phyloP scores from a whole-genome alignment of 495 filamentous ascomycete species.

The Parmelia sp. region DNA sequence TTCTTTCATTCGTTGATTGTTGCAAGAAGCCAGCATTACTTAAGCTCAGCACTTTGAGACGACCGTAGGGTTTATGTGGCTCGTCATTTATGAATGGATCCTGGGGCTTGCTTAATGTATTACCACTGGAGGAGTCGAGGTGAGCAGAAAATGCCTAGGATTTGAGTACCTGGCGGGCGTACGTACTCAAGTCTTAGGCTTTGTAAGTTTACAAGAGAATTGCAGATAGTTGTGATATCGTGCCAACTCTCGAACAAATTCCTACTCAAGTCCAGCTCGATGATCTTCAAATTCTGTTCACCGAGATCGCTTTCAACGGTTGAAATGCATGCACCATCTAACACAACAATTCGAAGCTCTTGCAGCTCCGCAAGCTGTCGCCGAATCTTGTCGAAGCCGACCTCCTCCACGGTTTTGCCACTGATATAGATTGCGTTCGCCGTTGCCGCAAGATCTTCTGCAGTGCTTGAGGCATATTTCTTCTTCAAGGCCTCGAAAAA shows the following conservation, averaged over 20 bases:
- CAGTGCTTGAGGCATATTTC: slow-evolving; percentile 67
- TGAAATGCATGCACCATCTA: slow-evolving; percentile 65
- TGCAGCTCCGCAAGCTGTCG: slow-evolving; percentile 67
- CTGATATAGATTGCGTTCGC: slow-evolving; percentile 57
- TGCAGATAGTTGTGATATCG: slow-evolving; percentile 63
- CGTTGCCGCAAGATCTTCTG: slow-evolving; percentile 26
- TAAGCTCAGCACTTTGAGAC: not conserved
- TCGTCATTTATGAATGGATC: not conserved
- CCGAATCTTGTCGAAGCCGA: slow-evolving; percentile 91
- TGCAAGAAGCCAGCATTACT: not conserved
- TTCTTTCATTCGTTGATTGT: not conserved
- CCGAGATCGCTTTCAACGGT: slow-evolving; percentile 27
- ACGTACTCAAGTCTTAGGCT: slow-evolving; percentile 66
- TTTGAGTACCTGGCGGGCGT: slow-evolving; percentile 28
- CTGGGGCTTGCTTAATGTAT: not conserved
- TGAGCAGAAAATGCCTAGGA: not conserved
- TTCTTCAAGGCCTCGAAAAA: slow-evolving; percentile 73
- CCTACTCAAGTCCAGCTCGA: slow-evolving; percentile 78
- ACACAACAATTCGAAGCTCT: slow-evolving; percentile 70
- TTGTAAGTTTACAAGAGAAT: slow-evolving; percentile 53
- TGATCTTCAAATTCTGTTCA: slow-evolving; percentile 48
- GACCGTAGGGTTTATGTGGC: not conserved
- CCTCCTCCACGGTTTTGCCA: slow-evolving; percentile 85
- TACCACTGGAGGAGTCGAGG: not conserved
- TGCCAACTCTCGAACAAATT: slow-evolving; percentile 67